Evolutionary conservation across 1,139 yeast species (phyloP), one percentile per base, ranked within the genome.

Genomic region (Eremothecium cymbalariae): DNA sequence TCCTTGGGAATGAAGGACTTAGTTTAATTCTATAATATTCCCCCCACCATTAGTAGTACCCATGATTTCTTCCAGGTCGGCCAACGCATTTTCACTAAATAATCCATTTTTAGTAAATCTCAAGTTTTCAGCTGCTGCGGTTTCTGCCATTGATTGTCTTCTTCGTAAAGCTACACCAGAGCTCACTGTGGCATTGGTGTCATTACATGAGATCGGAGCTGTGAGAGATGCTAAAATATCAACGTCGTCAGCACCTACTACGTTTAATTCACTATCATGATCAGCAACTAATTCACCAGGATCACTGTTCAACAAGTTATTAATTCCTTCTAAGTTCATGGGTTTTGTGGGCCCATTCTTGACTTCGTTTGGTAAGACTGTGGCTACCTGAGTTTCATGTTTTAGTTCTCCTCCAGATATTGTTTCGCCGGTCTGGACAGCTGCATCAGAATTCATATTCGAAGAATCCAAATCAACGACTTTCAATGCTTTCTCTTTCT

Each of bases 91-190:
- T 52, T 80, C 88, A 52, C 79, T 77, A 55, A 80, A 80, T 40
- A 81, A 62, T 4, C 93, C 93, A 44, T 74, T 73, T 47, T 74
- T 79, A 1, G 93, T 81, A 9, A 79, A 74, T 42, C 88, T 63
- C 46, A 75, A 64, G 4, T 86, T 86, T 50, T 78, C 88, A 6
- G 74, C 70, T n/a, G 77, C 78, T n/a, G 77, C 78, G 2, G 88
- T 86, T 47, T 79, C 88, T 2, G 67, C 80, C 37, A 73, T 68
- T 36, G 82, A 74, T 23, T 78, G 79, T 45, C 80, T 64, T 52
- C 85, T 62, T 42, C 58, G 55, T 54, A 57, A 51, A 1, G 50
- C 43, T 7, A 50, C 41, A 12, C 45, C 43, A 24, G 39, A 40
- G 8, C 34, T 41, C 14, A 33, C 19, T 4, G 25, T 22, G 18